Evolutionary conservation across 768 basidiomycete species (phyloP), one percentile per base, ranked within the genome.

Genomic region (Pleurotus cornucopiae): DNA sequence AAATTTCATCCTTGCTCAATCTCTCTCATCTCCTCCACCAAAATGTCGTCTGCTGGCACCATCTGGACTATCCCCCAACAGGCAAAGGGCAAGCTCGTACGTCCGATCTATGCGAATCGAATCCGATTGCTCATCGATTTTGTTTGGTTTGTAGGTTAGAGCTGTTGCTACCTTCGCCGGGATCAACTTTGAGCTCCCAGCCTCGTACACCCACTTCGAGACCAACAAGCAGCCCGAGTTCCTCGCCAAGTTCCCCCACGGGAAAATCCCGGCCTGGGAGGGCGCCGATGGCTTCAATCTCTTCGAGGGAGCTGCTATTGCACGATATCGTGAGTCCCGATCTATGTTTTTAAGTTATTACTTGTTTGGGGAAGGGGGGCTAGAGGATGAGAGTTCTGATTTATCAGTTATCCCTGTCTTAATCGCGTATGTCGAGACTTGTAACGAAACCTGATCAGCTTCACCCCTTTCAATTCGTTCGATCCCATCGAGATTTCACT

Each of bases 211-310:
- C 54, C 85, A 88, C 68, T 73, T 69, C 57, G 77, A 84, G 62
- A 80, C 82, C 66, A 91, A 91, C 77, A 82, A 81, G 67, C 83
- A 81, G 65, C 79, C 86, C 0, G 86, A 84, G 30, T 91, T 85
- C 70, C 67, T 82, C 46, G 67, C 68, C 52, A 93, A 94, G 71
- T 94, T 91, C 72, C 83, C 88, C 49, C 79, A 78, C 57, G 88
- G 89, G 55, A 92, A 93, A 77, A 82, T 96, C 62, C 96, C 97
- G 23, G 86, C 88, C 38, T 80, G 88, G 53, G 91, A 94, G 69
- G 76, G 80, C 45, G 71, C 75, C 12, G 83, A 93, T 69, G 93
- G 93, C 55, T 82, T 92, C 78, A 80, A 76, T 65, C 75, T 97
- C 57, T 82, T 84, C 62, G 96, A 96, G 77, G 78, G 82, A 55